Evolutionary conservation across 78 protist genomes (phyloP).

Genomic region (Protostelium mycophagum): DNA sequence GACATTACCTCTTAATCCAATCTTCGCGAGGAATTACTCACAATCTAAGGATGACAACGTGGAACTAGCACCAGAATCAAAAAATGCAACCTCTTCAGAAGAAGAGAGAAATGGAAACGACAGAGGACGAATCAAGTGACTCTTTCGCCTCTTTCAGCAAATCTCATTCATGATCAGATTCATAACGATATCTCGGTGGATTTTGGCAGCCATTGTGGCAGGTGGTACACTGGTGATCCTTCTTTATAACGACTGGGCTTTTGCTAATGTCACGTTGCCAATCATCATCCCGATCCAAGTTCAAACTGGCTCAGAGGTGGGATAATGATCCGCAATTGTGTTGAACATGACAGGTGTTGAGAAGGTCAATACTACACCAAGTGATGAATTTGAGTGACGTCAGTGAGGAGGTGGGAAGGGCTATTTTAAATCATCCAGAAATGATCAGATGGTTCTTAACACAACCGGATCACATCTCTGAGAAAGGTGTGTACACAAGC

Average conservation of each 20-base stretch:
- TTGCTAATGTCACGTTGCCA: neutral
- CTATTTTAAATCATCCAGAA: neutral
- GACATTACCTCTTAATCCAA: too few relatives aligned
- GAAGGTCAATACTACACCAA: neutral
- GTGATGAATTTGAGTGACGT: neutral
- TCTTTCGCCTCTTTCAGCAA: too few relatives aligned
- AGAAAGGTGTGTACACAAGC: too few relatives aligned
- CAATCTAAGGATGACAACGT: too few relatives aligned
- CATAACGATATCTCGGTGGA: neutral
- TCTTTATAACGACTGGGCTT: neutral
- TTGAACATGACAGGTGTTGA: neutral
- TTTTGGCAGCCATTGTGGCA: neutral
- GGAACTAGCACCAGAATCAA: too few relatives aligned
- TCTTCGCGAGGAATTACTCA: too few relatives aligned
- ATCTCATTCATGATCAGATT: too few relatives aligned
- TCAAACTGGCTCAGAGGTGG: neutral
- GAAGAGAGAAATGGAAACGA: too few relatives aligned
- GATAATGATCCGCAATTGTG: neutral
- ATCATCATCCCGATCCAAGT: neutral
- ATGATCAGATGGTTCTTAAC: neutral
- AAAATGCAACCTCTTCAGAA: too few relatives aligned
- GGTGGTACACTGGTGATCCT: neutral
- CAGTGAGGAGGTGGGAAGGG: neutral
- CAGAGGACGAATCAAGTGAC: too few relatives aligned
- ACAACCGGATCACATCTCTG: neutral